These are phyloP conservation scores for Phoma herbarum DNA, from an alignment of 2,329 filamentous ascomycete species.

Conservation along the genomic window DNA sequence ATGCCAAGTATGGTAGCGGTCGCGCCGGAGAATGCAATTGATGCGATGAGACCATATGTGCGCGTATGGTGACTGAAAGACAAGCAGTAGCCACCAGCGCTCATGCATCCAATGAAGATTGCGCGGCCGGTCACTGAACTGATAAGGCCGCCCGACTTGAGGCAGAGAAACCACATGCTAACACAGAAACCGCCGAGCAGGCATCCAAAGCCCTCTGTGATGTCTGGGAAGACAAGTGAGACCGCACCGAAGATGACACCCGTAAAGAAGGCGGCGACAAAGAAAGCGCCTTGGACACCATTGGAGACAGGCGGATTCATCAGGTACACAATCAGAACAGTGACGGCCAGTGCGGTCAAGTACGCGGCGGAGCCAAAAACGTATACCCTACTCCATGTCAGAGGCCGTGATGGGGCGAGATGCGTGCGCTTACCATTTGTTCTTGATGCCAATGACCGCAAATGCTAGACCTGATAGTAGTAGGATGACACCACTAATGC, in stretches of 20 bases:
- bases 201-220: constrained; percentile 85
- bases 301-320: constrained; percentile 80
- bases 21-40: constrained; percentile 82
- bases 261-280: constrained; percentile 78
- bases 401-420: not conserved
- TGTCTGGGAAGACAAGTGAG: constrained; percentile 80
- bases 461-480: constrained; percentile 76
- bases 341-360: constrained; percentile 74
- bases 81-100: constrained; percentile 71
- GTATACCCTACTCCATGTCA: constrained; percentile 46
- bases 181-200: constrained; percentile 86
- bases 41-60: constrained; percentile 77
- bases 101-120: constrained; percentile 79
- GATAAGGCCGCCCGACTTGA: constrained; percentile 80
- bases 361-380: constrained; percentile 79
- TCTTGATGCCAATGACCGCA: constrained; percentile 82
- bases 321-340: constrained; percentile 86
- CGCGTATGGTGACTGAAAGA: constrained; percentile 78
- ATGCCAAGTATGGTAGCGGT: constrained; percentile 83
- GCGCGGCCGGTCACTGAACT: constrained; percentile 68
- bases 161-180: constrained; percentile 87
- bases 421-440: constrained; percentile 62
- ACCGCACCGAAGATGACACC: constrained; percentile 77
- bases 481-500: constrained; percentile 79
- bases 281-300: constrained; percentile 84